These are phyloP conservation scores for Cyathus striatus DNA, from an alignment of 768 basidiomycete genomes.

Conservation along the genomic window DNA sequence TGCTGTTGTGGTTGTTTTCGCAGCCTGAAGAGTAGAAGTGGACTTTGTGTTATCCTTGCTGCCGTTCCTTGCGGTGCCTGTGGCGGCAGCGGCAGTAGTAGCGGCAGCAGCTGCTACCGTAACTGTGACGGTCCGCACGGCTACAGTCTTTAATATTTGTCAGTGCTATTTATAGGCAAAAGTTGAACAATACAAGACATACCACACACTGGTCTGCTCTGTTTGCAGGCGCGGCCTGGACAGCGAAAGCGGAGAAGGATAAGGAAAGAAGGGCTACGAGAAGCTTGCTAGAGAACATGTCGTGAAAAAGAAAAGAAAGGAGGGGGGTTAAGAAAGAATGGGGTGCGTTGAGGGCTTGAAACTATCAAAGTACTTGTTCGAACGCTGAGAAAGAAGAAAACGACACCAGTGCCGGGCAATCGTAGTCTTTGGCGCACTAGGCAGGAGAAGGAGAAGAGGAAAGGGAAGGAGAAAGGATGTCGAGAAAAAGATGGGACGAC, in stretches of 20 bases:
- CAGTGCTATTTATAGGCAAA: background rate
- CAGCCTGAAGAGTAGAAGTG: constrained; percentile 1
- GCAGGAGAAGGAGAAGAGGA: constrained; percentile 25
- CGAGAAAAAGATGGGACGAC: background rate
- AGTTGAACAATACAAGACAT: constrained; percentile 5
- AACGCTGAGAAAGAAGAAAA: constrained; percentile 30
- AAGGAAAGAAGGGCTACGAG: constrained; percentile 35
- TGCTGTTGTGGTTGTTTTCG: constrained; percentile 2
- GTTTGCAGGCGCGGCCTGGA: constrained; percentile 23
- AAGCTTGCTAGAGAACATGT: constrained; percentile 36
- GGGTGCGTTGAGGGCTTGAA: constrained; percentile 17
- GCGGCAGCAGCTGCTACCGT: constrained; percentile 14
- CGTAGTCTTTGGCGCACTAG: constrained; percentile 38
- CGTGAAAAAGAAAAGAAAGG: constrained; percentile 8
- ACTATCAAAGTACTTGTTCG: constrained; percentile 14
- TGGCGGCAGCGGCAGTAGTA: background rate
- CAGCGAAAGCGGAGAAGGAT: constrained; percentile 27
- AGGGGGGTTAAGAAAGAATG: constrained; percentile 12
- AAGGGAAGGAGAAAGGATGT: constrained; percentile 5
- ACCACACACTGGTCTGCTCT: constrained; percentile 12
- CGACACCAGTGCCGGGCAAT: constrained; percentile 53
- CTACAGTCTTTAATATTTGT: background rate
- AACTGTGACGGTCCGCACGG: constrained; percentile 27
- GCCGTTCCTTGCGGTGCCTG: background rate
- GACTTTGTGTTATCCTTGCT: constrained; percentile 3